Evolutionary conservation across 805 yeast genomes (phyloP), one percentile per base, ranked within the genome.

Genomic region (Saturnispora gosingensis): DNA sequence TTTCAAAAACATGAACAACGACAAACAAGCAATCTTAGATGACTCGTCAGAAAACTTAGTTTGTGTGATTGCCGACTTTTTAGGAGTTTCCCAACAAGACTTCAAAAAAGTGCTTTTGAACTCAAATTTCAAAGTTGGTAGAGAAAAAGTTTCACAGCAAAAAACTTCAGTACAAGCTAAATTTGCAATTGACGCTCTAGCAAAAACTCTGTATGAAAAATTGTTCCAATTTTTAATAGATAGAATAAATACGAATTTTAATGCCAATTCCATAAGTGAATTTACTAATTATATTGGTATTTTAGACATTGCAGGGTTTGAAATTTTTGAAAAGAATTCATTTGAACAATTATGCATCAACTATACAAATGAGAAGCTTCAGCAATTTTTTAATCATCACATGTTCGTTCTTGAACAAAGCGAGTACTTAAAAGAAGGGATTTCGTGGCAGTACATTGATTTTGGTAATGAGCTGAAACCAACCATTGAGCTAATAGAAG

Each of bases 391-490:
- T 68, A 79, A 79, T 60, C 83, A 79, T 59, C 83, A 79, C 59
- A 76, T 80, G 59, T 79, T 79, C 60, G 80, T 77, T 13, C 65
- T 79, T 45, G 83, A 79, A 61, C 83, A 79, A 61, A 77, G 79
- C 55, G 83, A 79, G 59, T 79, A 79, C 54, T 59, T 78, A 50
- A 69, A 79, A 50, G 83, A 79, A 61, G 78, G 79, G 49, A 78
- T 79, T 45, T 76, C 76, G 55, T 79, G 83, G 83, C 75, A 78
- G 53, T 91, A 83, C 58, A 84, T 91, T 47, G 99, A 93, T 64
- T 93, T 89, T 68, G 99, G 99, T 15, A 85, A 83, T 54, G 97
- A 93, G 65, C 72, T 93, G 51, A 96, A 91, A 64, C 95, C 95
- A 25, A 91, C 99, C 0, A 93, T 93, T 48, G 95, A 90, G 59